Base-by-base conservation (phyloP, 306 rosid genomes). In the Quercus ilex region DNA sequence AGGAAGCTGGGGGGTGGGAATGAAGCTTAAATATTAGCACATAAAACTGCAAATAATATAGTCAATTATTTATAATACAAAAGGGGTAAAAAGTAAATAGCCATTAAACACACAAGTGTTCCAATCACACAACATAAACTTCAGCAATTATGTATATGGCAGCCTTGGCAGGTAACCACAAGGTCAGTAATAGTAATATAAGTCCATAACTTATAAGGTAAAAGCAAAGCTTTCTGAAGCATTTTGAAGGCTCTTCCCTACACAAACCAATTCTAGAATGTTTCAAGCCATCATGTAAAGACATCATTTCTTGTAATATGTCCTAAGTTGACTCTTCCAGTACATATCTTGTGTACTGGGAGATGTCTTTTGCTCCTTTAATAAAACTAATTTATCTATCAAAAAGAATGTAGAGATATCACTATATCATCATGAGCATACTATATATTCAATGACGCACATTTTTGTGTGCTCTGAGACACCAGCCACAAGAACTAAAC, bases 1-100 rank as follows among this genome's bases (percentile, higher is more conserved):
- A 76, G 91, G 92, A 52, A 86, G 94, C 98, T 95, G 96, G 26
- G 33, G n/a, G 38, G n/a, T 9, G 25, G 21, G 25, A 59, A 21
- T 74, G 73, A 81, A 74, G 72, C 65, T 70, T 73, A 69, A 69
- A 55, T 71, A 53, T 43, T 75, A 53, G 51, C 21, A 70, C 56
- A 74, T 20, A 72, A 63, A 53, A 43, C 55, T 63, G 60, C 43
- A 74, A 59, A 20, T 68, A 82, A 79, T 68, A 65, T 52, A n/a
- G 74, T 72, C 71, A 31, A 26, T 55, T 25, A 25, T 46, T 18
- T 72, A 35, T 14, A 70, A 30, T 25, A 75, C 53, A 58, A 76
- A 72, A 55, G 1, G 18, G 19, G 19, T 52, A 69, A 71, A 74
- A 63, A 2, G 8, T 65, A 46, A 31, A 56, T 20, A 59, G 12